These are phyloP conservation scores for Neolentinus lepideus DNA, from an alignment of 1,284 basidiomycete genomes.

Conservation along the genomic window DNA sequence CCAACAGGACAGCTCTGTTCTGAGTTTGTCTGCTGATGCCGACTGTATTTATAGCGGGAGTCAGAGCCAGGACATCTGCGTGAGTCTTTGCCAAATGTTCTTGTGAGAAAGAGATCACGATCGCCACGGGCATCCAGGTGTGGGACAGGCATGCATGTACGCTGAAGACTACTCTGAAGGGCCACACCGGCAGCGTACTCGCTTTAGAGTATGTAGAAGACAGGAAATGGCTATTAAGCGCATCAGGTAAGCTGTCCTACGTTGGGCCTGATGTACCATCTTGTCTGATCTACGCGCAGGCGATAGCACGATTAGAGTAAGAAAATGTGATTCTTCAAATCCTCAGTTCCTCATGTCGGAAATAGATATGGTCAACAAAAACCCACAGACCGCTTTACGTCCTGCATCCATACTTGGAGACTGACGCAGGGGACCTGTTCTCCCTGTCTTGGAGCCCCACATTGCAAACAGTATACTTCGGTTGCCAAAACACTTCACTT, in stretches of 20 bases:
- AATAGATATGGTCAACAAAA: conserved; percentile 79
- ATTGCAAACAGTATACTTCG: conserved; percentile 76
- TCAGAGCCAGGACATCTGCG: conserved; percentile 72
- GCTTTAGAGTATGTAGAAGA: conserved; percentile 75
- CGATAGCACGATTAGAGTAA: conserved; percentile 78
- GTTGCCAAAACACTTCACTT: conserved; percentile 86
- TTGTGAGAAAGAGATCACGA: neutral
- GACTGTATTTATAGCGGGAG: conserved; percentile 79
- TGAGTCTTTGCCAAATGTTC: conserved; percentile 25
- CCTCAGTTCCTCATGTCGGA: neutral
- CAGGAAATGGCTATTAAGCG: conserved; percentile 81
- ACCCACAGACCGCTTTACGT: conserved; percentile 70
- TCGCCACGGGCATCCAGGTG: conserved; percentile 45
- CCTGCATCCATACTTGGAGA: conserved; percentile 80
- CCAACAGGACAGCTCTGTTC: conserved; percentile 61
- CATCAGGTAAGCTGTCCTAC: conserved; percentile 52
- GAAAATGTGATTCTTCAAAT: conserved; percentile 15
- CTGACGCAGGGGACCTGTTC: conserved; percentile 85
- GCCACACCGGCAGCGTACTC: conserved; percentile 84
- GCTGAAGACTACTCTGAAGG: conserved; percentile 67
- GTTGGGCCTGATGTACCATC: conserved; percentile 2
- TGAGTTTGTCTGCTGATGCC: conserved; percentile 70
- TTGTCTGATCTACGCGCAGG: conserved; percentile 34
- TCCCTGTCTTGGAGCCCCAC: conserved; percentile 76
- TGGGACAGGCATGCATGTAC: conserved; percentile 74